Evolutionary conservation across 148 eudicot species (phyloP), one percentile per base, ranked within the genome.

Genomic region (Nyssa sinensis): DNA sequence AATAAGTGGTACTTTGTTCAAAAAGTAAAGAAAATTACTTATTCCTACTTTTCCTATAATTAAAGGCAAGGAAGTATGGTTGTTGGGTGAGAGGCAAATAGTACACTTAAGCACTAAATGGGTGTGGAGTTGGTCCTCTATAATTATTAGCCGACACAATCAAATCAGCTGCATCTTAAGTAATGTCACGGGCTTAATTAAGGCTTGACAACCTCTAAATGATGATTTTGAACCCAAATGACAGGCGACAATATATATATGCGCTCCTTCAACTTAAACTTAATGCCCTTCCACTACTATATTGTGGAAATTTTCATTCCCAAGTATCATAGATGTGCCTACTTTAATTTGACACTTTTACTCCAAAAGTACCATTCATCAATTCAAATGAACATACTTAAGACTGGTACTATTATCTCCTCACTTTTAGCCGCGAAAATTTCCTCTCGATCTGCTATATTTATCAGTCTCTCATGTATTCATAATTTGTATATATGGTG

Each of bases 91-190:
- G 29, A 55, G 62, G 49, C 39, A 30, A 55, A 33, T 53, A 31
- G 30, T 6, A 55, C 39, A 23, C n/a, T 57, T 69, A 70, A 30
- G 27, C 61, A 57, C 34, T 32, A n/a, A 69, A n/a, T 49, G 58
- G 23, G 30, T 27, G 72, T 69, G 72, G 61, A 60, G 41, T 70
- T 31, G 73, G 63, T 33, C n/a, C 13, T 19, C 30, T 55, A 37
- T 62, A 70, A 70, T 31, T 57, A 53, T 70, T 55, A 70, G 44
- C 64, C 31, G 41, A 70, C 73, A 33, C 53, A 33, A 71, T 71
- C 13, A 58, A 24, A 58, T 59, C 32, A 37, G 24, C 13, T 34
- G 32, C 24, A 51, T 14, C 31, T n/a, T 35, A 4, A 7, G 44
- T 31, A 34, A 32, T 64, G 25, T 5, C 44, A 34, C 8, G 3